A percentile compares a stretch with the other conserved stretches of the same genome.
Evolutionary conservation across 2,329 filamentous ascomycete species (phyloP).

Genomic region (Trichoderma breve): DNA sequence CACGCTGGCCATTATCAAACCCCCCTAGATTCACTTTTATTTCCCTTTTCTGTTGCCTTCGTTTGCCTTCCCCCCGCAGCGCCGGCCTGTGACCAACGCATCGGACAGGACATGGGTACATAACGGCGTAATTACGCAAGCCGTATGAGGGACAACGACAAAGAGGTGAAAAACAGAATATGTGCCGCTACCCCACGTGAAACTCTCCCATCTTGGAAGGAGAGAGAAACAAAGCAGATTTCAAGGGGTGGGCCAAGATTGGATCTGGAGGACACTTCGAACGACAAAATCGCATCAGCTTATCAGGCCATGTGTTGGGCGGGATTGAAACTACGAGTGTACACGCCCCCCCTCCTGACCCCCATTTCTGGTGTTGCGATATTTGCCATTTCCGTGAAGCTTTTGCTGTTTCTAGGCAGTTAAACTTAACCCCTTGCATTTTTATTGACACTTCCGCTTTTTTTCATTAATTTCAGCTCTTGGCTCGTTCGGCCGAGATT

Average conservation of each 20-base stretch:
- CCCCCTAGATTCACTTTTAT: not conserved
- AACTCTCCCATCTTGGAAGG: not conserved
- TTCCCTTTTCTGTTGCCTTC: constrained; percentile 4
- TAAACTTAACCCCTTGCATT: not conserved
- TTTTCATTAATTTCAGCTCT: not conserved
- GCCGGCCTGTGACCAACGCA: not conserved
- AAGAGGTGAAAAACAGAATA: not conserved
- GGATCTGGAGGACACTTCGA: not conserved
- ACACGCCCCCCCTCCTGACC: not conserved
- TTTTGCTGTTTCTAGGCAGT: not conserved
- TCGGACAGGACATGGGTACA: not conserved
- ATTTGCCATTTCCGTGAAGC: not conserved
- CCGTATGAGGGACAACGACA: not conserved
- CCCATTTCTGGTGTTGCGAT: not conserved
- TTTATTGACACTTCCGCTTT: not conserved
- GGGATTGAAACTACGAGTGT: not conserved
- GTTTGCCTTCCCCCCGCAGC: not conserved
- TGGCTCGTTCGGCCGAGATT: not conserved
- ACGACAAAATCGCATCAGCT: not conserved
- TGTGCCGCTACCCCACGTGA: not conserved
- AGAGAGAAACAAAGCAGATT: not conserved
- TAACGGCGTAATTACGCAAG: constrained; percentile 1
- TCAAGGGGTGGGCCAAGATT: not conserved
- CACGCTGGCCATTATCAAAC: not conserved
- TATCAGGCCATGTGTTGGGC: not conserved